Percentiles rank a stretch among this genome's conserved stretches.
phyloP scores from a whole-genome alignment of 129 eudicot species.

The Solidago caesia region DNA sequence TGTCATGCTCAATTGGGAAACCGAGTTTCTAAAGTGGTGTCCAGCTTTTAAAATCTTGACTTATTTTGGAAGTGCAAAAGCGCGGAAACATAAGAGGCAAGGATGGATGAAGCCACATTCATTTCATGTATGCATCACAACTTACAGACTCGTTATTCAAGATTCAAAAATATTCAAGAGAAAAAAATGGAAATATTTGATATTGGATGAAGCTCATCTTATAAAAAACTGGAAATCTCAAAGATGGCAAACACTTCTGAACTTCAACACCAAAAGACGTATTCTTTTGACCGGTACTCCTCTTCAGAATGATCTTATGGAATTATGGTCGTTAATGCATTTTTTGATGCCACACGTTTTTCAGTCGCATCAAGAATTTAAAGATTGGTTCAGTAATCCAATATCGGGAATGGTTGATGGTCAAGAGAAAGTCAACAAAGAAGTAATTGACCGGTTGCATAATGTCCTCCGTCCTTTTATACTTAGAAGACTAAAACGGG shows the following conservation, averaged over 20 bases:
- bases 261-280: conserved; percentile 91
- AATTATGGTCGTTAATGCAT: conserved; percentile 99
- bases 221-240: conserved; percentile 99
- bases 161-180: conserved; percentile 93
- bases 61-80: conserved; percentile 96
- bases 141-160: conserved; percentile 93
- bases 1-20: conserved; percentile 99
- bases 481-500: conserved; percentile 93
- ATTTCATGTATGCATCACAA: conserved; percentile 91
- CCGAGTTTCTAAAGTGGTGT: conserved; percentile 98
- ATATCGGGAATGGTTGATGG: conserved; percentile 99
- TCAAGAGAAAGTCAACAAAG: conserved; percentile 92
- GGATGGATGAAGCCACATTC: conserved; percentile 96
- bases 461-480: conserved; percentile 95
- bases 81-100: conserved; percentile 81
- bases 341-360: conserved; percentile 98
- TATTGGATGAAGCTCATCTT: conserved; percentile 96
- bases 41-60: conserved; percentile 98
- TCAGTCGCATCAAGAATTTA: conserved; percentile 99
- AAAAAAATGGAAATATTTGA: conserved; percentile 95
- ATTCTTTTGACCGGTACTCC: conserved; percentile 96
- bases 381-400: conserved; percentile 97
- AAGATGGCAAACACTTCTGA: conserved; percentile 94
- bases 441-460: conserved; percentile 95
- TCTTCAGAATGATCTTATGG: conserved; percentile 96